Evolutionary conservation across 2,329 filamentous ascomycete species (phyloP), one percentile per base, ranked within the genome.

Genomic region (Didymella lethalis): DNA sequence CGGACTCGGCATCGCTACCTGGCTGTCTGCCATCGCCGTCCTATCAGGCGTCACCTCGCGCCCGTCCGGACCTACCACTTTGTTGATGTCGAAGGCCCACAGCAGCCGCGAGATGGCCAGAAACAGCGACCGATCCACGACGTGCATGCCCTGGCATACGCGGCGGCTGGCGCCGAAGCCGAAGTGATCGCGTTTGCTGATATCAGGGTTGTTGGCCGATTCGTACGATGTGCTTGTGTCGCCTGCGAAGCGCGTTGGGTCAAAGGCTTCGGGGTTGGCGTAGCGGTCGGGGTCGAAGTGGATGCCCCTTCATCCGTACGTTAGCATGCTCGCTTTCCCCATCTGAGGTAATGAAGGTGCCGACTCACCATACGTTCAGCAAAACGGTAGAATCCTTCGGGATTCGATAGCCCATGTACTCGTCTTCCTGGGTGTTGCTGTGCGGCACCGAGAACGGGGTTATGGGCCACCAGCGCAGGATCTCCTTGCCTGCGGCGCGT

Each of bases 91-190:
- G 43, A 75, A 71, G 5, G 63, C 69, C 73, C 73, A 76, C 4
- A 76, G 58, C n/a, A 74, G 44, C 3, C 66, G 59, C 10, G 72
- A 58, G 8, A 74, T 63, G 10, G 55, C 63, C 10, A 73, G 50
- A n/a, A 65, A 68, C 7, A 75, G 47, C 14, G 52, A 67, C 5
- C 66, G 62, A 32, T 73, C 66, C 0, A 71, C 74, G 28, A 77
- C 59, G 45, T 75, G 69, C 48, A 70, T 69, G 25, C 74, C 73
- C 2, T 70, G 72, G 55, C 74, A 77, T 23, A 73, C 64, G 16
- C 74, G 63, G 4, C 76, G 66, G 2, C 76, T 76, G 53, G 68
- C 67, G 4, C 76, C 76, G 48, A 75, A 78, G n/a, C 59, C 64
- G 16, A 67, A 76, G 45, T 76, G 73, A 28, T 76, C 74, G 47